A percentile compares a stretch with the other conserved stretches of the same genome.
Conservation (phyloP, 1,284 basidiomycete species). For the Leccinum variabile region DNA sequence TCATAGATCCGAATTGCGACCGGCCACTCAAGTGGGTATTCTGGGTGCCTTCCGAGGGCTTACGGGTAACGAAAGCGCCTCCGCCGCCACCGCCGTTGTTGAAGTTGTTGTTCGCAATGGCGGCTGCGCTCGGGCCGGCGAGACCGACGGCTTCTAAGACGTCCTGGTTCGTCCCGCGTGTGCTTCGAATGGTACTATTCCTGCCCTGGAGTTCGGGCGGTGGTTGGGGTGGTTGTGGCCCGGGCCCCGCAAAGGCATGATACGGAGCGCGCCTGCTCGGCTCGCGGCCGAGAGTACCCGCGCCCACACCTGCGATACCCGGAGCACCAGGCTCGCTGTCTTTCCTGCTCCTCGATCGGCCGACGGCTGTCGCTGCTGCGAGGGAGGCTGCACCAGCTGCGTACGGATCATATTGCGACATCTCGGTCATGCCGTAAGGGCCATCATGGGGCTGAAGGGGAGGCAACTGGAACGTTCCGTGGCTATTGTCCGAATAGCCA, state of each 20-base stretch:
- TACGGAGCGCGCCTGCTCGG: constrained; percentile 44
- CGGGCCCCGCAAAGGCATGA: constrained; percentile 46
- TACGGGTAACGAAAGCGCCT: constrained; percentile 18
- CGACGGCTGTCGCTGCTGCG: constrained; percentile 32
- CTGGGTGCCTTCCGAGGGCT: constrained; percentile 28
- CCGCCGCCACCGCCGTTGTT: constrained; percentile 1
- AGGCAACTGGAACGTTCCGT: constrained; percentile 60
- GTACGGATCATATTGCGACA: constrained; percentile 42
- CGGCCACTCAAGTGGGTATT: constrained; percentile 26
- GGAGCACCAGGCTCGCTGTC: constrained; percentile 36
- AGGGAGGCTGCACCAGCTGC: constrained; percentile 44
- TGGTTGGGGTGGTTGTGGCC: constrained; percentile 12
- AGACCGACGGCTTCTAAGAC: constrained; percentile 34
- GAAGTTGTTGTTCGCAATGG: constrained; percentile 7
- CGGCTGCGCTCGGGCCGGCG: constrained; percentile 18
- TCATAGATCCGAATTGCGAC: constrained; percentile 27
- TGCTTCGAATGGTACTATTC: constrained; percentile 16
- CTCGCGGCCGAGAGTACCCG: constrained; percentile 40
- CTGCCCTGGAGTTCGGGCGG: constrained; percentile 10
- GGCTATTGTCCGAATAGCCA: constrained; percentile 59
- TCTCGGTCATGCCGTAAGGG: constrained; percentile 54
- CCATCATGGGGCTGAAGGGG: constrained; percentile 42
- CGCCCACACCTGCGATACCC: constrained; percentile 40
- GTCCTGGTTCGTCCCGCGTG: constrained; percentile 26
- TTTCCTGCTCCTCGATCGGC: constrained; percentile 33